A percentile compares a stretch with the other conserved stretches of the same genome.
Evolutionary conservation across 2,329 filamentous ascomycete species (phyloP).

Genomic region (Pseudogymnoascus sp.): DNA sequence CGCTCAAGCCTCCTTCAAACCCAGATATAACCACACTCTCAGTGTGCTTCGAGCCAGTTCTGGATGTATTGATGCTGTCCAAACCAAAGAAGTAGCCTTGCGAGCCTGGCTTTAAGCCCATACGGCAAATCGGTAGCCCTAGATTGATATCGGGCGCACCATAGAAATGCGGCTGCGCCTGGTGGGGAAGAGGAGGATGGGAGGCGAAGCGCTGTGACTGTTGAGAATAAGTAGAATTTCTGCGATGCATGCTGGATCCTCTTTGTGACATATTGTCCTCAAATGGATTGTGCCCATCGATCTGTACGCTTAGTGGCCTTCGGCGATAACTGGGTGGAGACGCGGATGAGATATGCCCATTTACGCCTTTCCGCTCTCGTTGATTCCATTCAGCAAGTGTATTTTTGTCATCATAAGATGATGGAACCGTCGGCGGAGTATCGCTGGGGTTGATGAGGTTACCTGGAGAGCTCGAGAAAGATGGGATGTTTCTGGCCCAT

Average conservation of each 20-base stretch:
- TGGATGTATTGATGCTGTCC: conserved; percentile 53
- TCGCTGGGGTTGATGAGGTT: conserved; percentile 37
- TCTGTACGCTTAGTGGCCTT: conserved; percentile 47
- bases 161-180: conserved; percentile 71
- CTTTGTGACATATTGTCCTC: conserved; percentile 43
- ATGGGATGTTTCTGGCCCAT: conserved; percentile 37
- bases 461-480: conserved; percentile 35
- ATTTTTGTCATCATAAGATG: conserved; percentile 27
- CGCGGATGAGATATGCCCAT: conserved; percentile 22
- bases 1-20: conserved; percentile 70
- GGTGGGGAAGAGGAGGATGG: conserved; percentile 63
- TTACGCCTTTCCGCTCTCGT: conserved; percentile 22
- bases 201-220: conserved; percentile 37
- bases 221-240: conserved; percentile 47
- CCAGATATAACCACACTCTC: conserved; percentile 69
- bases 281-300: conserved; percentile 27
- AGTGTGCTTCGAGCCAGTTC: conserved; percentile 24
- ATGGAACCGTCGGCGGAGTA: conserved; percentile 34
- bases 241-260: conserved; percentile 33
- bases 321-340: conserved; percentile 30
- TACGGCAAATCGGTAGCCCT: conserved; percentile 39
- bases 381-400: conserved; percentile 22
- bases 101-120: conserved; percentile 54
- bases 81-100: conserved; percentile 75
- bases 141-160: conserved; percentile 65